phyloP scores from a whole-genome alignment of 371 early-diverging fungal species.

The Saksenaea vasiformis region DNA sequence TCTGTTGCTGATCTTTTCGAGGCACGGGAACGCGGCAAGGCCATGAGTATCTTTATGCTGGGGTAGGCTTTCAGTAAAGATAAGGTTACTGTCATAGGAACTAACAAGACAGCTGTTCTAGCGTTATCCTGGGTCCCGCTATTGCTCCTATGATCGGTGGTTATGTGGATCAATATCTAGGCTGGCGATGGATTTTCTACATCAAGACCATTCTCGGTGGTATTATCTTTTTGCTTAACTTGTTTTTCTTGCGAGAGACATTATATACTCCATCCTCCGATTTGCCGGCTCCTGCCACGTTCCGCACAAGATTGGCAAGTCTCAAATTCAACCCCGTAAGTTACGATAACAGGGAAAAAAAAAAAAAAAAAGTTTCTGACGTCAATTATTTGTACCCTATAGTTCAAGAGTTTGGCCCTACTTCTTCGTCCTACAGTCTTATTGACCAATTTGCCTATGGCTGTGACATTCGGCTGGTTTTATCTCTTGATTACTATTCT shows the following conservation, averaged over 20 bases:
- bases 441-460: slow-evolving; percentile 24
- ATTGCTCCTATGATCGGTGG: slow-evolving; percentile 60
- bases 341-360: not conserved
- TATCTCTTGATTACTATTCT: slow-evolving; percentile 51
- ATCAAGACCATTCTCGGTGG: slow-evolving; percentile 54
- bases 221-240: slow-evolving; percentile 33
- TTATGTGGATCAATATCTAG: slow-evolving; percentile 48
- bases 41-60: slow-evolving; percentile 41
- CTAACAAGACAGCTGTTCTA: slow-evolving; percentile 6
- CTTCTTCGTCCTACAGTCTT: slow-evolving; percentile 24
- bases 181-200: slow-evolving; percentile 65
- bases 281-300: slow-evolving; percentile 1
- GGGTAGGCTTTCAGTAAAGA: slow-evolving; percentile 23
- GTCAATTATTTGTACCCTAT: slow-evolving; percentile 3
- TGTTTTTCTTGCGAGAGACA: slow-evolving; percentile 57
- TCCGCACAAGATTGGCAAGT: not conserved
- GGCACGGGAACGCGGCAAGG: slow-evolving; percentile 40
- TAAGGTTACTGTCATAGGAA: not conserved
- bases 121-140: slow-evolving; percentile 56
- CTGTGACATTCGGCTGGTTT: slow-evolving; percentile 50
- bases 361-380: not conserved
- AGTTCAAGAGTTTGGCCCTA: slow-evolving; percentile 33
- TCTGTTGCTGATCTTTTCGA: slow-evolving; percentile 41
- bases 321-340: slow-evolving; percentile 46
- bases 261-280: slow-evolving; percentile 25